These are phyloP conservation scores for Camellia japonica DNA, from an alignment of 148 eudicot species.

Conservation along the genomic window DNA sequence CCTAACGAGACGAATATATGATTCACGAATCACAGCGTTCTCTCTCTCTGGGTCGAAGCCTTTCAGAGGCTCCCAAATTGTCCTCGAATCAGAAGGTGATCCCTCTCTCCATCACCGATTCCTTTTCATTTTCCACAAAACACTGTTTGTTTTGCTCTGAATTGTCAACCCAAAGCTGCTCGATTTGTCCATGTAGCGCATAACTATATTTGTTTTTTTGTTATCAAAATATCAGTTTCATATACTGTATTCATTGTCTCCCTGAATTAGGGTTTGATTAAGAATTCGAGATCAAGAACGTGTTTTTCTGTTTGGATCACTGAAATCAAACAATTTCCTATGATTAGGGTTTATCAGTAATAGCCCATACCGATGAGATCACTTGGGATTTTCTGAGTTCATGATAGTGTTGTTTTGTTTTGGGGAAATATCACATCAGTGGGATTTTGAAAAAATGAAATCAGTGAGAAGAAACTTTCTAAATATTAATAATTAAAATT, in stretches of 20 bases:
- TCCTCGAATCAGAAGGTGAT: constrained; percentile 9
- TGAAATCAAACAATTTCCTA: not conserved
- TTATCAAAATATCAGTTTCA: not conserved
- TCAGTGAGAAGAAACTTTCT: too few relatives aligned
- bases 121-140: not conserved
- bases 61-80: constrained; percentile 7
- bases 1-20: not conserved
- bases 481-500: too few relatives aligned
- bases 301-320: not conserved
- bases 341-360: constrained; percentile 4
- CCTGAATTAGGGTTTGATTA: not conserved
- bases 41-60: constrained; percentile 5
- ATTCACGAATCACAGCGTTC: not conserved
- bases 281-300: not conserved
- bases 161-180: not conserved
- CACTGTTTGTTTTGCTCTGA: not conserved
- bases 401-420: not conserved
- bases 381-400: not conserved
- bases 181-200: not conserved
- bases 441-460: too few relatives aligned
- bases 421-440: too few relatives aligned
- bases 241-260: not conserved
- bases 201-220: not conserved
- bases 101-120: not conserved
- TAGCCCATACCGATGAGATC: not conserved